A percentile compares a stretch with the other conserved stretches of the same genome.
Conservation (phyloP, 2,329 filamentous ascomycete species). For the Hawksworthiomyces lignivorus region DNA sequence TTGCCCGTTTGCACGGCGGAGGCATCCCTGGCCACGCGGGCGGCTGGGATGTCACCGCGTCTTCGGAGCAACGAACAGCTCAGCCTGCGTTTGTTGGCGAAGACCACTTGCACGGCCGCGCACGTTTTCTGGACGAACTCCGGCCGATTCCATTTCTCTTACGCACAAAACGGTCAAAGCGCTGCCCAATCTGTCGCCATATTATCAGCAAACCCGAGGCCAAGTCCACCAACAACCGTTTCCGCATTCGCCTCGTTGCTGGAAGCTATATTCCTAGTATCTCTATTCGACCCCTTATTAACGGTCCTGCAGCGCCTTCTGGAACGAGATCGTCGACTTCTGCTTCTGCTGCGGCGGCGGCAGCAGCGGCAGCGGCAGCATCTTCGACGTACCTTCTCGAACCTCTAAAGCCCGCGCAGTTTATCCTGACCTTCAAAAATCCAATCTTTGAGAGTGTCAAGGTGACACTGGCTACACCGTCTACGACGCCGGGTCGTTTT, state of each 20-base stretch:
- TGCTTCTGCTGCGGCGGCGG: slow-evolving; percentile 13
- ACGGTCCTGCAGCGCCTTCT: background rate
- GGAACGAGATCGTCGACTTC: slow-evolving; percentile 15
- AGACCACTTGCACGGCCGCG: slow-evolving; percentile 38
- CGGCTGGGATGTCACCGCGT: slow-evolving; percentile 58
- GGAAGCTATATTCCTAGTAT: slow-evolving; percentile 81
- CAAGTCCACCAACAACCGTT: slow-evolving; percentile 81
- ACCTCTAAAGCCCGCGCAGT: slow-evolving; percentile 62
- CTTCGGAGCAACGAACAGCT: slow-evolving; percentile 37
- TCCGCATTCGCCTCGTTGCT: slow-evolving; percentile 86
- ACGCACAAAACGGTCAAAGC: slow-evolving; percentile 86
- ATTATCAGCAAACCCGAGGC: slow-evolving; percentile 91
- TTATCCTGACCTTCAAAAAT: slow-evolving; percentile 84
- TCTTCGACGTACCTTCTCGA: slow-evolving; percentile 32
- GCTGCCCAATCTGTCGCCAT: slow-evolving; percentile 85
- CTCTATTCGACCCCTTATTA: slow-evolving; percentile 56
- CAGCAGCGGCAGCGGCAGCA: slow-evolving; percentile 7
- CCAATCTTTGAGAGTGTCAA: slow-evolving; percentile 87
- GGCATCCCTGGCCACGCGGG: slow-evolving; percentile 18
- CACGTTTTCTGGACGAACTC: slow-evolving; percentile 64
- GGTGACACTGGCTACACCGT: slow-evolving; percentile 79
- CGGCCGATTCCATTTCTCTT: slow-evolving; percentile 77
- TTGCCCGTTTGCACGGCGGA: slow-evolving; percentile 46
- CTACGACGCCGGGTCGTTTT: slow-evolving; percentile 68
- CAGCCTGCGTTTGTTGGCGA: slow-evolving; percentile 32